Conservation (phyloP, 768 basidiomycete genomes). For the Sporobolomyces pararoseus region DNA sequence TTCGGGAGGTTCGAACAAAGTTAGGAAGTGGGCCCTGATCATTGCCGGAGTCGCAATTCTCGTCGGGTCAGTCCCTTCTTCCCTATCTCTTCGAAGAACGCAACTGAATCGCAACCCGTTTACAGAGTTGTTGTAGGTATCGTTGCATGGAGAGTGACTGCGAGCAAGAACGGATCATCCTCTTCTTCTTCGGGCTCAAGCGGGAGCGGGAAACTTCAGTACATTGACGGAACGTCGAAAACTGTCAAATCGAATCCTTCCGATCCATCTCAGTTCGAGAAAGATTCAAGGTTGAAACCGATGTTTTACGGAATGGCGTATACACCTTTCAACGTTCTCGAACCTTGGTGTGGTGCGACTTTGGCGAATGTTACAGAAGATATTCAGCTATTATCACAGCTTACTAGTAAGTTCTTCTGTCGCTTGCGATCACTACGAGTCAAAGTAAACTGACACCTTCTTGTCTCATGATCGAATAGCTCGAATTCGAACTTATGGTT, state of each 20-base stretch:
- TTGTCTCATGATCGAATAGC: slow-evolving; percentile 4
- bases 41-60: neutral
- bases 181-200: slow-evolving; percentile 3
- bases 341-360: slow-evolving; percentile 38
- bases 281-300: slow-evolving; percentile 19
- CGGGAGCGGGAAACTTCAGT: slow-evolving; percentile 28
- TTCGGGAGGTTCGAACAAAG: neutral
- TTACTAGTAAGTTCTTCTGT: slow-evolving; percentile 29
- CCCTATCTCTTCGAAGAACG: neutral
- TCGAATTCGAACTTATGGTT: slow-evolving; percentile 38
- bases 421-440: too few species aligned
- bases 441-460: too few species aligned
- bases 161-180: slow-evolving; percentile 13
- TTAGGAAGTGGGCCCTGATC: slow-evolving; percentile 9
- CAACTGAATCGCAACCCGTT: neutral
- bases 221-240: slow-evolving; percentile 27
- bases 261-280: slow-evolving; percentile 36
- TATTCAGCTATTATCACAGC: slow-evolving; percentile 42
- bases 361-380: slow-evolving; percentile 40
- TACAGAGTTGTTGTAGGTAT: slow-evolving; percentile 20
- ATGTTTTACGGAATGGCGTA: slow-evolving; percentile 35
- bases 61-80: neutral
- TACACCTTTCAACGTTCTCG: slow-evolving; percentile 30
- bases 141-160: slow-evolving; percentile 18
- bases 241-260: slow-evolving; percentile 36